Conservation (phyloP, 2,329 filamentous ascomycete species). For the Clarireedia paspali region DNA sequence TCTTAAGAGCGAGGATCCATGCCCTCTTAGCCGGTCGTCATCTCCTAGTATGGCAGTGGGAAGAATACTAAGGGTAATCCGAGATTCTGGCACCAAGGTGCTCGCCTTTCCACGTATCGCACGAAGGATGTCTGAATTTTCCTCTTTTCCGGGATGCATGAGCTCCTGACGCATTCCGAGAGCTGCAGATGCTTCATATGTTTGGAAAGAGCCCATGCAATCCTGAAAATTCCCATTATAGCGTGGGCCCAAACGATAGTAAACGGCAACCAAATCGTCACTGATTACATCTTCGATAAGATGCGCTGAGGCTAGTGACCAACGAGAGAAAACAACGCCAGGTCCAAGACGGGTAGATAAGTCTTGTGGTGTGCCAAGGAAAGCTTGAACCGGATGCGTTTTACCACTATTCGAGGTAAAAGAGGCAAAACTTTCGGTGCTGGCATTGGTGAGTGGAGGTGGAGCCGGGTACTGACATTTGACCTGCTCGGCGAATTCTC, state of each 20-base stretch:
- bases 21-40: constrained; percentile 62
- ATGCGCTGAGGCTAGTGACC: constrained; percentile 86
- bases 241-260: constrained; percentile 79
- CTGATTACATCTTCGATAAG: constrained; percentile 81
- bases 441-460: constrained; percentile 56
- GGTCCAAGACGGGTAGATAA: constrained; percentile 69
- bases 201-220: constrained; percentile 90
- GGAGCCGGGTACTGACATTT: constrained; percentile 80
- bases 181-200: constrained; percentile 86
- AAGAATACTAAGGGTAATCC: constrained; percentile 75
- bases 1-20: constrained; percentile 69
- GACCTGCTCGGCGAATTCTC: constrained; percentile 87
- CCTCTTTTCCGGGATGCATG: constrained; percentile 80
- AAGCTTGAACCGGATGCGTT: constrained; percentile 73
- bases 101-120: constrained; percentile 84
- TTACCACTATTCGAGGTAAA: constrained; percentile 54
- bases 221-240: constrained; percentile 98
- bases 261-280: constrained; percentile 86
- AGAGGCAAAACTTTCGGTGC: constrained; percentile 62
- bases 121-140: constrained; percentile 82
- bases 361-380: constrained; percentile 86
- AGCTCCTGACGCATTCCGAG: constrained; percentile 88
- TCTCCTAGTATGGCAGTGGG: constrained; percentile 74
- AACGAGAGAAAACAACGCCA: constrained; percentile 67
- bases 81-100: constrained; percentile 70